Evolutionary conservation across 768 basidiomycete species (phyloP).

Genomic region (Termitomyces sp.): DNA sequence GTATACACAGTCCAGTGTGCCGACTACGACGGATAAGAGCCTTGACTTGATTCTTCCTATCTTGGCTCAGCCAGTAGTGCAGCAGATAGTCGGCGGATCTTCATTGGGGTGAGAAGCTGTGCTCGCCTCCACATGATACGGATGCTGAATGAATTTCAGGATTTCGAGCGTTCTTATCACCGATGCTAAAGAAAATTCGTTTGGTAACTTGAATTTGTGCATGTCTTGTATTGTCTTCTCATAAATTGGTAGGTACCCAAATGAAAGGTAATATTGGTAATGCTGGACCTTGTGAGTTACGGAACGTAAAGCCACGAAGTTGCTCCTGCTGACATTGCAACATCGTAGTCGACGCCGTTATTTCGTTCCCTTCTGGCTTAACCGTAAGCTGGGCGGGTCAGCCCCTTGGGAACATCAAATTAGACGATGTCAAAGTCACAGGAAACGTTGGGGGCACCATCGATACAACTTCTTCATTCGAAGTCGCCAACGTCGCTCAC

Average conservation of each 20-base stretch:
- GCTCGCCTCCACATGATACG: neutral
- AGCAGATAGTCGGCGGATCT: constrained; percentile 58
- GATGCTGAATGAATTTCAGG: constrained; percentile 21
- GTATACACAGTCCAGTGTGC: constrained; percentile 53
- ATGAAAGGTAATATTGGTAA: constrained; percentile 61
- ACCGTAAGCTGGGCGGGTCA: constrained; percentile 55
- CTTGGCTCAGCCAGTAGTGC: constrained; percentile 70
- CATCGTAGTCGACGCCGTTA: constrained; percentile 55
- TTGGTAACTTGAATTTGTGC: constrained; percentile 31
- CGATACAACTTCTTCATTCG: constrained; percentile 47
- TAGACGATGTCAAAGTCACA: constrained; percentile 51
- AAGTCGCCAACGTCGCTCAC: constrained; percentile 49
- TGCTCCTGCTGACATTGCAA: neutral
- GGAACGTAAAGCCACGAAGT: neutral
- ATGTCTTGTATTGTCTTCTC: neutral
- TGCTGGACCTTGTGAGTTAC: constrained; percentile 61
- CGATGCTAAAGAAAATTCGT: constrained; percentile 49
- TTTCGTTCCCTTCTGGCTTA: constrained; percentile 59
- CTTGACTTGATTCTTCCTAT: constrained; percentile 62
- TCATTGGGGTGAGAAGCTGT: constrained; percentile 38
- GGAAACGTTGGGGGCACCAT: constrained; percentile 64
- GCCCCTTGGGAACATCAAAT: constrained; percentile 51
- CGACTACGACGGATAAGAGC: constrained; percentile 54
- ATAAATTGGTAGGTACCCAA: constrained; percentile 29
- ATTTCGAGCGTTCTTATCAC: constrained; percentile 58